Conservation (phyloP, 106 monocot species). For the Dendrobium officinale region DNA sequence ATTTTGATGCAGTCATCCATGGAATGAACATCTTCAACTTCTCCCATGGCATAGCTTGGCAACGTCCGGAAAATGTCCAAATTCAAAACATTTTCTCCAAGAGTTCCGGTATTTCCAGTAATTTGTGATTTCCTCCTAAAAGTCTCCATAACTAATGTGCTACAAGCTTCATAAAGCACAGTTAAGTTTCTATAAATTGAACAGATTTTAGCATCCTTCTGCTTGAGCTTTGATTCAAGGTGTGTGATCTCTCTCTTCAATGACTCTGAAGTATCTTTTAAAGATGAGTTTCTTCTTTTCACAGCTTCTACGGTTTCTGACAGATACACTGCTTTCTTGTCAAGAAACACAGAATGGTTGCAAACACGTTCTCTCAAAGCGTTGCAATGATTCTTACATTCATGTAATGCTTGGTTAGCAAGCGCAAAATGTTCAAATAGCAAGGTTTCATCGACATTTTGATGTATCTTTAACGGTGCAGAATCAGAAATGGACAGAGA, state of each 20-base stretch:
- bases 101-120: constrained; percentile 12
- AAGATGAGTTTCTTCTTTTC: constrained; percentile 29
- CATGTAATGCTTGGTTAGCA: constrained; percentile 22
- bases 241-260: constrained; percentile 27
- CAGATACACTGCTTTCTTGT: constrained; percentile 30
- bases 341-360: constrained; percentile 33
- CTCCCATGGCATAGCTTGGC: constrained; percentile 11
- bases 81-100: constrained; percentile 9
- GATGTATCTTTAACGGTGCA: constrained; percentile 21
- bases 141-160: constrained; percentile 41
- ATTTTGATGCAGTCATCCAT: constrained; percentile 32
- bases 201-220: constrained; percentile 52
- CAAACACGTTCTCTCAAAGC: constrained; percentile 38
- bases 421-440: constrained; percentile 35
- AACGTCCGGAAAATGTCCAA: constrained; percentile 6
- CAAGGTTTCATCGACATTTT: constrained; percentile 21
- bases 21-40: constrained; percentile 11
- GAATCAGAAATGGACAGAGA: constrained; percentile 11
- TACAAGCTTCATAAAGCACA: constrained; percentile 71
- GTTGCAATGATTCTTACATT: constrained; percentile 34
- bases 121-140: constrained; percentile 30
- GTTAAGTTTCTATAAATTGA: constrained; percentile 31
- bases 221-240: constrained; percentile 33
- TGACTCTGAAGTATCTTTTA: constrained; percentile 35
- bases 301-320: constrained; percentile 25